Evolutionary conservation across 768 basidiomycete species (phyloP).

Genomic region (Gyrodon lividus): DNA sequence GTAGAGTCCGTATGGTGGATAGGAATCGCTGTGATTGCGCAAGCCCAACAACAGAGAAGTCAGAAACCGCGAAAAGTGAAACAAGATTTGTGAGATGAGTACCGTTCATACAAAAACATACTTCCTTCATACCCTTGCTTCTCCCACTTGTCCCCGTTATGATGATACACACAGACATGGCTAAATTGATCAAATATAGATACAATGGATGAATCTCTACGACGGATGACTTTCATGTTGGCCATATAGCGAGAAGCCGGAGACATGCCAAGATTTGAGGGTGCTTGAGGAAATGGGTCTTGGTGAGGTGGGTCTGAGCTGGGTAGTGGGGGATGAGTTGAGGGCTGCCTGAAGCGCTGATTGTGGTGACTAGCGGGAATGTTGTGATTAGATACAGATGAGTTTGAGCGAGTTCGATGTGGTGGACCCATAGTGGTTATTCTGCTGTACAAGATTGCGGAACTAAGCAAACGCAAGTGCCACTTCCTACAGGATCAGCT

Average conservation of each 20-base stretch:
- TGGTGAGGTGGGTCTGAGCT: conserved; percentile 1
- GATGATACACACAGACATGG: conserved; percentile 80
- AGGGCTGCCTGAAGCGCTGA: not conserved
- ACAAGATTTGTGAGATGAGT: conserved; percentile 24
- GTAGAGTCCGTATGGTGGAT: conserved; percentile 83
- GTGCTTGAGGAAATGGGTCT: conserved; percentile 10
- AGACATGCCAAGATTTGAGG: conserved; percentile 49
- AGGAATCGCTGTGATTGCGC: conserved; percentile 53
- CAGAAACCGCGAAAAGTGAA: not conserved
- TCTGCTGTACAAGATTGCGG: not conserved
- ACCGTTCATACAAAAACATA: conserved; percentile 89
- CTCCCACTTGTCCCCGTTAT: conserved; percentile 74
- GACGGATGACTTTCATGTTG: conserved; percentile 78
- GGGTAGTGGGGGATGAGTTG: not conserved
- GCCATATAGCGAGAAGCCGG: conserved; percentile 64
- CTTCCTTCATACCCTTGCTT: conserved; percentile 85
- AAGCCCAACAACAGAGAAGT: conserved; percentile 3
- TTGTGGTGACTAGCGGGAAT: not conserved
- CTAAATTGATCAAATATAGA: conserved; percentile 87
- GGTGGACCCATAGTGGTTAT: conserved; percentile 21
- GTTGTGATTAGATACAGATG: conserved; percentile 22
- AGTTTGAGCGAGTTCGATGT: conserved; percentile 32
- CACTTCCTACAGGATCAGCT: too few relatives aligned
- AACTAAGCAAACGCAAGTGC: not conserved
- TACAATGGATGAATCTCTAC: conserved; percentile 75